Evolutionary conservation across 23 red algal species (phyloP).

Genomic region (Gracilaria domingensis): DNA sequence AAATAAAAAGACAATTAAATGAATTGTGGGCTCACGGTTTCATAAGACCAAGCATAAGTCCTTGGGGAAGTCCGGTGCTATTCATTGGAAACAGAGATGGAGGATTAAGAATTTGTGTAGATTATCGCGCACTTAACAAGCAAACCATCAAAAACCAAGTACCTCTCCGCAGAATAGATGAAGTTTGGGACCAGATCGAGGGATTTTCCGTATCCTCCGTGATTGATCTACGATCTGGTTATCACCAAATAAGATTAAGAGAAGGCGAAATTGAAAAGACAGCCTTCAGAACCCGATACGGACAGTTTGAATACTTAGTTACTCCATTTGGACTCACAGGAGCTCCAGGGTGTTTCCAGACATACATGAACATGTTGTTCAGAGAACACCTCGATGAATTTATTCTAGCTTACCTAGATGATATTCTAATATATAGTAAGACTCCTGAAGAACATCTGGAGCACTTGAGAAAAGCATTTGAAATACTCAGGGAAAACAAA

Average conservation of each 20-base stretch:
- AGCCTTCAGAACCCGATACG: slow-evolving; percentile 46
- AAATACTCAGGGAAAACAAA: slow-evolving; percentile 40
- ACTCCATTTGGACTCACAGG: slow-evolving; percentile 48
- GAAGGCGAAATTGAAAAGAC: slow-evolving; percentile 27
- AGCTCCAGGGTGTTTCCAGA: slow-evolving; percentile 38
- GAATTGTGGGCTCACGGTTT: not conserved
- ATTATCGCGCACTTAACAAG: slow-evolving; percentile 54
- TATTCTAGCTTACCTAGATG: slow-evolving; percentile 46
- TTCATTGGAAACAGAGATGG: slow-evolving; percentile 27
- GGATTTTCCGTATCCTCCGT: slow-evolving; percentile 44
- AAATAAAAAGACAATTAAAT: slow-evolving; percentile 37
- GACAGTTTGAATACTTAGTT: slow-evolving; percentile 49
- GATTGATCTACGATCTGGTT: slow-evolving; percentile 47
- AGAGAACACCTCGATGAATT: slow-evolving; percentile 39
- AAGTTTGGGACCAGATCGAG: slow-evolving; percentile 45
- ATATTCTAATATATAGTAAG: slow-evolving; percentile 64
- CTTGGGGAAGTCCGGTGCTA: slow-evolving; percentile 47
- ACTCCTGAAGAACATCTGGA: slow-evolving; percentile 25
- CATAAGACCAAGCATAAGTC: slow-evolving; percentile 28
- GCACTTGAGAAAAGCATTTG: slow-evolving; percentile 20
- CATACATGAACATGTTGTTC: slow-evolving; percentile 48
- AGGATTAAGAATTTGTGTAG: slow-evolving; percentile 18
- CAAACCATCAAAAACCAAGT: slow-evolving; percentile 41
- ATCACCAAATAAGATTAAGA: slow-evolving; percentile 54
- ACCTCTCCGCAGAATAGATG: slow-evolving; percentile 49